These are phyloP conservation scores for Cryptosporidium andersoni DNA, from an alignment of 169 alveolate genomes.

Conservation along the genomic window DNA sequence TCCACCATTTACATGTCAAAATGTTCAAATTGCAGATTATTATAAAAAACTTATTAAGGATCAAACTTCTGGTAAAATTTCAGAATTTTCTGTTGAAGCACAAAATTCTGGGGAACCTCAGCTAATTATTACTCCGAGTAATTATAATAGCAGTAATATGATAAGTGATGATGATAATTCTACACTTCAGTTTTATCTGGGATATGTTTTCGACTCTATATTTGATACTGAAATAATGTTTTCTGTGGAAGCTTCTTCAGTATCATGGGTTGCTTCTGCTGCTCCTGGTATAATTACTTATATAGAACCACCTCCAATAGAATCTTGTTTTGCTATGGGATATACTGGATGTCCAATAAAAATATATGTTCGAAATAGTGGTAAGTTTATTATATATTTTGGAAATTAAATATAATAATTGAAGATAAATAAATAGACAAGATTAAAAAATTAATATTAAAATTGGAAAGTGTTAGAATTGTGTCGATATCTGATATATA, in stretches of 20 bases:
- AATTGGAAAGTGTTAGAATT: too few relatives aligned
- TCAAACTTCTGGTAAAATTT: constrained; percentile 41
- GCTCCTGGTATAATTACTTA: constrained; percentile 68
- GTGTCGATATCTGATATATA: too few relatives aligned
- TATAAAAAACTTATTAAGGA: constrained; percentile 56
- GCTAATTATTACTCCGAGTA: constrained; percentile 12
- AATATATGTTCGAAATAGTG: constrained; percentile 53
- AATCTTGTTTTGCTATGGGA: constrained; percentile 57
- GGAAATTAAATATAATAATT: neutral
- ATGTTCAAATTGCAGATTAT: constrained; percentile 36
- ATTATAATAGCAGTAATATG: constrained; percentile 7
- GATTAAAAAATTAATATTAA: too few relatives aligned
- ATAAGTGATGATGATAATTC: neutral
- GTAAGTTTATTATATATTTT: constrained; percentile 20
- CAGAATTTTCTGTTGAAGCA: constrained; percentile 46
- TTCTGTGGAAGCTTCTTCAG: constrained; percentile 70
- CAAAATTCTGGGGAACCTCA: constrained; percentile 61
- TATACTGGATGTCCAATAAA: constrained; percentile 55
- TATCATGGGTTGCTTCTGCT: constrained; percentile 66
- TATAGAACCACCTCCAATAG: constrained; percentile 69
- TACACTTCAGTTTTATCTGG: constrained; percentile 4
- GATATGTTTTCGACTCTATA: constrained; percentile 55
- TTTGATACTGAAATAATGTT: constrained; percentile 71
- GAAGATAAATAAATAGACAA: neutral
- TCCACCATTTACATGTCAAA: constrained; percentile 65